Conservation (phyloP, 129 eudicot species). For the Tagetes patula region DNA sequence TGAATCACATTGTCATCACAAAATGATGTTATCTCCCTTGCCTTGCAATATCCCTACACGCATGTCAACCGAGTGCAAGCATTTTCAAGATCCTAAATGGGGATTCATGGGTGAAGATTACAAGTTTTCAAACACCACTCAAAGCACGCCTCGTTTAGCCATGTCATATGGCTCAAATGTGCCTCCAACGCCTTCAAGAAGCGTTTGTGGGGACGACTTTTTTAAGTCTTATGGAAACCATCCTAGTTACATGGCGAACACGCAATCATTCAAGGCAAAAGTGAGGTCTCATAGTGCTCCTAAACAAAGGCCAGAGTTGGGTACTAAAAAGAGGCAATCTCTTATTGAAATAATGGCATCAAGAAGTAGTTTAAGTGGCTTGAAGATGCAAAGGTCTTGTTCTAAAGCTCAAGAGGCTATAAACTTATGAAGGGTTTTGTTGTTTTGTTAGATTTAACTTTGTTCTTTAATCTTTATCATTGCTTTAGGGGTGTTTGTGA, state of each 20-base stretch:
- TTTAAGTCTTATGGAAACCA: constrained; percentile 51
- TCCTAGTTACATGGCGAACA: constrained; percentile 85
- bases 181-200: constrained; percentile 66
- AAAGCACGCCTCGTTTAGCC: constrained; percentile 76
- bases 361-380: constrained; percentile 79
- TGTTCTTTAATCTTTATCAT: constrained; percentile 3
- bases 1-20: constrained; percentile 54
- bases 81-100: constrained; percentile 61
- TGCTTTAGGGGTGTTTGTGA: constrained; percentile 29
- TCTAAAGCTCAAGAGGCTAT: constrained; percentile 64
- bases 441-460: constrained; percentile 17
- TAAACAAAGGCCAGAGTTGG: constrained; percentile 72
- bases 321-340: constrained; percentile 59
- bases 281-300: constrained; percentile 81
- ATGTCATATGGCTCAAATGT: constrained; percentile 38
- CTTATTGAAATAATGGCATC: constrained; percentile 84
- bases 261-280: constrained; percentile 80
- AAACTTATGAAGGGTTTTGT: constrained; percentile 29
- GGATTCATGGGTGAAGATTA: constrained; percentile 45
- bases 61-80: constrained; percentile 43
- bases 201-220: constrained; percentile 72
- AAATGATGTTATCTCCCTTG: constrained; percentile 45
- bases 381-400: constrained; percentile 76
- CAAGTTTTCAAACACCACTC: constrained; percentile 59
- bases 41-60: constrained; percentile 46